phyloP scores from a whole-genome alignment of 176 grass and related monocot species.

The Cymbopogon citratus region DNA sequence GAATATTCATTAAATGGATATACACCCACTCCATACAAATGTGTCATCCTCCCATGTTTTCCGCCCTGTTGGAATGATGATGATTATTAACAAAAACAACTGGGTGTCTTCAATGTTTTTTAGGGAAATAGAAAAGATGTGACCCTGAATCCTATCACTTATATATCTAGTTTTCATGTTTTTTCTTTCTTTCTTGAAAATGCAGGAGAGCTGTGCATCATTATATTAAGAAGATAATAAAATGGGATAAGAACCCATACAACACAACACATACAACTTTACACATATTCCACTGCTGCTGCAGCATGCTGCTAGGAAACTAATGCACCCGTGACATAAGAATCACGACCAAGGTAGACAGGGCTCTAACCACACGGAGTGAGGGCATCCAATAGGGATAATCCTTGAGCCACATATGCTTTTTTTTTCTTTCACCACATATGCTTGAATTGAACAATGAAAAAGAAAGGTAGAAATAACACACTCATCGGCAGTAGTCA shows the following conservation, averaged over 20 bases:
- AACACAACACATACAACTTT: no score
- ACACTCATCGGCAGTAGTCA: background rate
- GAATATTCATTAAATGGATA: slow-evolving; percentile 58
- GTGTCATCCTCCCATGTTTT: slow-evolving; percentile 51
- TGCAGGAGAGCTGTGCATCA: no score
- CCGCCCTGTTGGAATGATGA: slow-evolving; percentile 28
- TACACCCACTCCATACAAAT: slow-evolving; percentile 65
- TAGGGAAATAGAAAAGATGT: background rate
- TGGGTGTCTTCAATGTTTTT: slow-evolving; percentile 1
- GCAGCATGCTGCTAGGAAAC: no score
- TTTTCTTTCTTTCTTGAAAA: no score
- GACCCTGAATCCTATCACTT: background rate
- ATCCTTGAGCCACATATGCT: no score
- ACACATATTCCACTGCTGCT: no score
- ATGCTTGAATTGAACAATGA: background rate
- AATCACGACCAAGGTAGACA: no score
- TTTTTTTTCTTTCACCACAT: background rate
- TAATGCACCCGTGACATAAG: no score
- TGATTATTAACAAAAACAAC: slow-evolving; percentile 16
- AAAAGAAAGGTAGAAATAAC: background rate
- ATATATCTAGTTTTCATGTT: background rate
- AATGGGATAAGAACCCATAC: no score
- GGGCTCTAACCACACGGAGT: no score
- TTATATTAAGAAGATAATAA: no score
- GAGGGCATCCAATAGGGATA: no score